These are phyloP conservation scores for Pinus tabuliformis DNA, from an alignment of 75 land plant species.

Conservation along the genomic window DNA sequence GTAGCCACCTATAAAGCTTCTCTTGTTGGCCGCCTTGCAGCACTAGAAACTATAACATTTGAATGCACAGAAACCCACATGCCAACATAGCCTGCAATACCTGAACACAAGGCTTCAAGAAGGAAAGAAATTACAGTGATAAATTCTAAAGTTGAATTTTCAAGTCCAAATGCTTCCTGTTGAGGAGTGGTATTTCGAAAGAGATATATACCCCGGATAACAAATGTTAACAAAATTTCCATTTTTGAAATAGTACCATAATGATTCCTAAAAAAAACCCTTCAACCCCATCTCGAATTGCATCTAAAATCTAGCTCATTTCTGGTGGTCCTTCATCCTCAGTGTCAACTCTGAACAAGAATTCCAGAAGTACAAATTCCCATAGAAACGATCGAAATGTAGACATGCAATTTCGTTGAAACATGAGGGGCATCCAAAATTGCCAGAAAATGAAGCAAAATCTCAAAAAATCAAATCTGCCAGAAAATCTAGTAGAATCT, in stretches of 20 bases:
- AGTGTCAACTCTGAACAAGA: no score
- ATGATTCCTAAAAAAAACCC: constrained; percentile 89
- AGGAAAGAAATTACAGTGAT: constrained; percentile 93
- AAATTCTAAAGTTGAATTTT: constrained; percentile 71
- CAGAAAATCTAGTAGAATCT: no score
- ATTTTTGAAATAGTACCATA: constrained; percentile 95
- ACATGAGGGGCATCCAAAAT: no score
- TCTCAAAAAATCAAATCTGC: no score
- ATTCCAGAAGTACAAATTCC: no score
- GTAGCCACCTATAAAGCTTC: constrained; percentile 92
- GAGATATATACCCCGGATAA: constrained; percentile 74
- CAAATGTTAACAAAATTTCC: constrained; percentile 74
- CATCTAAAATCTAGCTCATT: constrained; percentile 82
- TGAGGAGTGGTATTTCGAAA: constrained; percentile 83
- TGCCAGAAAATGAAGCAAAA: no score
- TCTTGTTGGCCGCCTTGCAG: constrained; percentile 90
- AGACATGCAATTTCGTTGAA: no score
- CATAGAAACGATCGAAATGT: no score
- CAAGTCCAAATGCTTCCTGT: constrained; percentile 84
- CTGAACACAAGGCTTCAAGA: constrained; percentile 91
- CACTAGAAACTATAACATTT: constrained; percentile 63
- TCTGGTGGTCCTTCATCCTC: no score
- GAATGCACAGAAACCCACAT: constrained; percentile 98
- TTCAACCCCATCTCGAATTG: constrained; percentile 99
- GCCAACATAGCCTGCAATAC: constrained; percentile 95